Evolutionary conservation across 371 early-diverging fungal species (phyloP).

Genomic region (Funneliformis caledonium): DNA sequence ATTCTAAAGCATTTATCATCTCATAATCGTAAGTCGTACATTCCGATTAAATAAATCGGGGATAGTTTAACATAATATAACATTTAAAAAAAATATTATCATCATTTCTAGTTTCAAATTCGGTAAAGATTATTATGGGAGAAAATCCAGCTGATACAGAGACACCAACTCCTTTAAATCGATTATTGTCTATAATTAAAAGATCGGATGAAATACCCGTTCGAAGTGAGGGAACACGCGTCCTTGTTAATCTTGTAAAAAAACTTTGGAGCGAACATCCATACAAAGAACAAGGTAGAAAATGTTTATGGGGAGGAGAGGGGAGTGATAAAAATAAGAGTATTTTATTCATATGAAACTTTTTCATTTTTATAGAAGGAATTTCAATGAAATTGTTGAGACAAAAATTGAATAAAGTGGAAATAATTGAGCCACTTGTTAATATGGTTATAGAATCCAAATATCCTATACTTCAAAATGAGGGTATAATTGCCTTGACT

Average conservation of each 20-base stretch:
- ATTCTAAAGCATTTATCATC: conserved; percentile 64
- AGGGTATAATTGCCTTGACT: conserved; percentile 63
- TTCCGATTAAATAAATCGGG: neutral
- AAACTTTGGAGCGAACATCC: conserved; percentile 29
- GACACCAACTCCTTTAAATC: conserved; percentile 47
- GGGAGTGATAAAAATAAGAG: neutral
- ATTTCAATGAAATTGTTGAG: conserved; percentile 47
- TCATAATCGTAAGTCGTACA: conserved; percentile 49
- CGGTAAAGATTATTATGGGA: conserved; percentile 39
- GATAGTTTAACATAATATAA: neutral
- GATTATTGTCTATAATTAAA: conserved; percentile 52
- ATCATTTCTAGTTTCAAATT: conserved; percentile 7
- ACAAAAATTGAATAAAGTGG: conserved; percentile 47
- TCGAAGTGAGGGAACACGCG: conserved; percentile 67
- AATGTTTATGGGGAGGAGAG: neutral
- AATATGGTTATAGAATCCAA: conserved; percentile 60
- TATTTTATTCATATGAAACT: neutral
- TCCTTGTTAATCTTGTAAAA: conserved; percentile 64
- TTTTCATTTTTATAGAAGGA: conserved; percentile 31
- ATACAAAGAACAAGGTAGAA: conserved; percentile 1
- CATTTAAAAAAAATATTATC: conserved; percentile 5
- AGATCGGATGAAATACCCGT: conserved; percentile 64
- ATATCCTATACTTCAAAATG: conserved; percentile 64
- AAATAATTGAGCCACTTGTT: conserved; percentile 54
- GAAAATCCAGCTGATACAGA: conserved; percentile 37